phyloP scores from a whole-genome alignment of 148 eudicot species.

The Vaccinium myrtillus region DNA sequence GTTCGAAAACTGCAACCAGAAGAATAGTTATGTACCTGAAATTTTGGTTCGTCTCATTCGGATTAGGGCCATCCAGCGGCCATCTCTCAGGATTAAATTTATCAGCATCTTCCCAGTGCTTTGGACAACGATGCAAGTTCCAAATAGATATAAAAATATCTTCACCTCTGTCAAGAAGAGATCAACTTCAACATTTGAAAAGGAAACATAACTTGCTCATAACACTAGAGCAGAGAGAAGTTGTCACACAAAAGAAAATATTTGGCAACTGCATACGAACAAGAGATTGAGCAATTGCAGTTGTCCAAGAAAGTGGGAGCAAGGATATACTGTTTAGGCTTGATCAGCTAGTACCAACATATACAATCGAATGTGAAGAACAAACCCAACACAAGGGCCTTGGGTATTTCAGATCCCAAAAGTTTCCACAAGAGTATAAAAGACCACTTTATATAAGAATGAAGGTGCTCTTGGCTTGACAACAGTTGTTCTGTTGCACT shows the following conservation, averaged over 20 bases:
- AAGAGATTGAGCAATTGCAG: neutral
- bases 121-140: conserved; percentile 90
- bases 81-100: conserved; percentile 96
- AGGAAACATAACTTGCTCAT: neutral
- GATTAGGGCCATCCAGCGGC: conserved; percentile 94
- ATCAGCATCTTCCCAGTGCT: conserved; percentile 85
- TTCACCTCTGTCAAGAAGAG: conserved; percentile 60
- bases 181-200: neutral
- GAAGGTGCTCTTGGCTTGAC: too few relatives aligned
- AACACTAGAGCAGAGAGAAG: neutral
- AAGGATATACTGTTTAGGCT: neutral
- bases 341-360: neutral
- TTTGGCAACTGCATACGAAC: neutral
- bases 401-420: neutral
- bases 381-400: neutral
- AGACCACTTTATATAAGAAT: neutral
- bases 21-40: conserved; percentile 51
- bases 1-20: conserved; percentile 5
- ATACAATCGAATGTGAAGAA: neutral
- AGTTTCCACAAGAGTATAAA: neutral
- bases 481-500: too few relatives aligned
- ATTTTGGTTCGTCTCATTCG: conserved; percentile 91
- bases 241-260: neutral
- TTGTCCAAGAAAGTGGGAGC: neutral
- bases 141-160: conserved; percentile 95